Base-by-base conservation (phyloP, 352 stramenopile genomes). In the Pelagophyceae sp. region DNA sequence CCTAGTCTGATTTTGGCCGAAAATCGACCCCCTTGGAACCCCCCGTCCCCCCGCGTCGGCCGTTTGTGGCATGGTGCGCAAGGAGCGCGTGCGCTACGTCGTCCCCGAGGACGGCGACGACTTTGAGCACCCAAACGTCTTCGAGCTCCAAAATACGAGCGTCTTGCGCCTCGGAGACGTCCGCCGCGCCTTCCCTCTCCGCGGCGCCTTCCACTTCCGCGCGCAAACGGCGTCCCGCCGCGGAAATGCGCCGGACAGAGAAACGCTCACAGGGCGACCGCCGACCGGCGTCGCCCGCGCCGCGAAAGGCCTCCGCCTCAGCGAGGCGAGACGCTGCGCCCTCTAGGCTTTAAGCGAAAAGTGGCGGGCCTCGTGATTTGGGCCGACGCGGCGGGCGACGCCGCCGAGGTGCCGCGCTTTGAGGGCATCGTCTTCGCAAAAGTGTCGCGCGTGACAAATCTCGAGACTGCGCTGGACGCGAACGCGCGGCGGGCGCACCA, bases 101-200 rank as follows among this genome's bases (percentile, higher is more conserved):
- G 27, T 67, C 60, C 60, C 60, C 25, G 60, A 67, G 60, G 60
- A 67, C 60, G 60, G 60, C 60, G 60, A 67, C 60, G 60, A 67
- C 60, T 29, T 35, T 29, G 60, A 29, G 60, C 60, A 67, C 27
- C 60, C 60, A 11, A 67, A 67, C 60, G 60, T 67, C 60, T 67
- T 67, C 60, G 60, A 67, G 60, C 60, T 67, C 60, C 25, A 35
- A 27, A 67, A 5, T 5, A 5, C 5, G 60, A 35, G 11, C 60
- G 60, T 27, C 11, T 11, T 54, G 45, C 45, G 45, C 45, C 11
- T 54, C 45, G 45, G 45, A 11, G 45, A 54, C 45, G 45, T 54
- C 11, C 45, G 45, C 23, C 45, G 45, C 45, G 23, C 11, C 11
- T 54, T 54, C 45, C 45, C 45, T 11, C 45, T 54, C 11, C 45